These are phyloP conservation scores for Ophiostoma quercus DNA, from an alignment of 2,329 filamentous ascomycete species.

Conservation along the genomic window DNA sequence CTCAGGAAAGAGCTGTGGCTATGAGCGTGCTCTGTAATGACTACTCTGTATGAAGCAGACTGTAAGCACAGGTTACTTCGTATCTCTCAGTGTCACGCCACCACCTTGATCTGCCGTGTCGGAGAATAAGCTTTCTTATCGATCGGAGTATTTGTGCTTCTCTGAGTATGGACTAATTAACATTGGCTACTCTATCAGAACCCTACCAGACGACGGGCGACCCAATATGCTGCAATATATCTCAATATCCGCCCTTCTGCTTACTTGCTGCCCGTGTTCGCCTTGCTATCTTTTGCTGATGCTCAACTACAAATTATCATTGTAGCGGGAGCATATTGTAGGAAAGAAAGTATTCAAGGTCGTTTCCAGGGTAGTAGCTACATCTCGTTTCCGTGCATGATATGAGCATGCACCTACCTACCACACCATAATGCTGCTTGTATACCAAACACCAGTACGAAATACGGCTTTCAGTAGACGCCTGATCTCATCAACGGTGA, in stretches of 20 bases:
- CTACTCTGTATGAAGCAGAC: too few relatives aligned
- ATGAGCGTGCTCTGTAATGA: too few relatives aligned
- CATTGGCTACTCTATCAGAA: neutral
- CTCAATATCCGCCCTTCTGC: too few relatives aligned
- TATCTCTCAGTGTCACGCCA: neutral
- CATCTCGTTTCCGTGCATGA: neutral
- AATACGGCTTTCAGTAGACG: neutral
- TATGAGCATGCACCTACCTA: neutral
- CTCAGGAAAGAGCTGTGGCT: too few relatives aligned
- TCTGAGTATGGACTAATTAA: neutral
- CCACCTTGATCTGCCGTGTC: neutral
- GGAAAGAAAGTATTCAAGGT: too few relatives aligned
- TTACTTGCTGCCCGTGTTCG: too few relatives aligned
- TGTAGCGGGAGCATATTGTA: too few relatives aligned
- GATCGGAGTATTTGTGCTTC: neutral
- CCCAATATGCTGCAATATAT: too few relatives aligned
- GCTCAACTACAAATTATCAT: too few relatives aligned
- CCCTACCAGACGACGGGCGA: neutral
- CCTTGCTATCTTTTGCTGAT: too few relatives aligned
- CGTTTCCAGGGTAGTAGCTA: too few relatives aligned
- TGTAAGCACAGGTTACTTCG: neutral
- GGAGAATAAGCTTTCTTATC: conserved; percentile 9
- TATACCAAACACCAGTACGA: neutral
- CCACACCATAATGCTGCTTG: neutral
- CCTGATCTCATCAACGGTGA: neutral